Evolutionary conservation across 2,329 filamentous ascomycete species (phyloP).

Genomic region (Aspergillus pseudotamarii): DNA sequence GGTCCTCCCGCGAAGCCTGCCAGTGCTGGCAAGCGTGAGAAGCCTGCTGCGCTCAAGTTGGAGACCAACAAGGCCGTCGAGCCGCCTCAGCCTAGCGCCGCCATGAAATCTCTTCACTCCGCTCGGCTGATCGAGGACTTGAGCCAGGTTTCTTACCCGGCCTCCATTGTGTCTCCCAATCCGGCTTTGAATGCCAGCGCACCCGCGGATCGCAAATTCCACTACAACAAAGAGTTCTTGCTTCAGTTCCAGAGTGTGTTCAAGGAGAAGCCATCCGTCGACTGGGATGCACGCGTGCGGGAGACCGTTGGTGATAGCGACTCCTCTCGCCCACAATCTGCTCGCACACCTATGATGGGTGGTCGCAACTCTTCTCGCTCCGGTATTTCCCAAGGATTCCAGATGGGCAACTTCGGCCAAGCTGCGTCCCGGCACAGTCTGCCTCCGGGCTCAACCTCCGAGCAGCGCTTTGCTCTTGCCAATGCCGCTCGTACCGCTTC

Average conservation of each 20-base stretch:
- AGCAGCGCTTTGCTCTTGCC: conserved; percentile 71
- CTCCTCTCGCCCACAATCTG: conserved; percentile 65
- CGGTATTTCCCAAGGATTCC: conserved; percentile 54
- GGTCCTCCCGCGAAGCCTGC: conserved; percentile 57
- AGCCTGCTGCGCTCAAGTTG: conserved; percentile 87
- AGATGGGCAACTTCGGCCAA: conserved; percentile 72
- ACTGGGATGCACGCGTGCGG: conserved; percentile 89
- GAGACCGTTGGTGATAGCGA: conserved; percentile 77
- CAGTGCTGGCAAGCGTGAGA: conserved; percentile 66
- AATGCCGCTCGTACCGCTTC: conserved; percentile 51
- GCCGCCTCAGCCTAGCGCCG: conserved; percentile 88
- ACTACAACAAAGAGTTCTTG: conserved; percentile 94
- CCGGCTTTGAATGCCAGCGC: conserved; percentile 79
- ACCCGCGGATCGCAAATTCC: conserved; percentile 77
- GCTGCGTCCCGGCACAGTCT: conserved; percentile 58
- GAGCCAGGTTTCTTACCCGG: conserved; percentile 77
- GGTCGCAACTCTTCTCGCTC: conserved; percentile 56
- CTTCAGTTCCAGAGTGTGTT: conserved; percentile 96
- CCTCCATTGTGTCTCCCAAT: conserved; percentile 84
- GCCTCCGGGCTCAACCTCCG: conserved; percentile 75
- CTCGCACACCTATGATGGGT: conserved; percentile 52
- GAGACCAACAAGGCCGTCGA: conserved; percentile 85
- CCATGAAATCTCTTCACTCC: conserved; percentile 89
- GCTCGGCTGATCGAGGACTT: conserved; percentile 84
- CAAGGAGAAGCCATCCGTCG: conserved; percentile 91